These are phyloP conservation scores for Tuber umbilicatum DNA, from an alignment of 495 filamentous ascomycete genomes.

Conservation along the genomic window DNA sequence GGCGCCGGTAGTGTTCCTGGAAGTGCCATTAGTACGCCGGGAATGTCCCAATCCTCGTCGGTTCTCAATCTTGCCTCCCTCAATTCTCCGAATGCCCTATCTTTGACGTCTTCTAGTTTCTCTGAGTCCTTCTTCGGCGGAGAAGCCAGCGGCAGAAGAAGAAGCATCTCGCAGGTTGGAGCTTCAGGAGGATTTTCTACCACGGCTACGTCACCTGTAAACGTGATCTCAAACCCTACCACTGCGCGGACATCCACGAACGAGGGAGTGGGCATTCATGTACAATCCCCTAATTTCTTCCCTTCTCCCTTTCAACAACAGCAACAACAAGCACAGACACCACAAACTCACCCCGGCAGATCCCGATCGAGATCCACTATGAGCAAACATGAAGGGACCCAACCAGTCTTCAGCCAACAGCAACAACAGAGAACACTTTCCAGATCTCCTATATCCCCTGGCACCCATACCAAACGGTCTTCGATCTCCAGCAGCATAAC, in stretches of 20 bases:
- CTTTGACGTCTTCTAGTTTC: constrained; percentile 20
- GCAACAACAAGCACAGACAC: constrained; percentile 21
- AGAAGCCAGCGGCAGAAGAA: constrained; percentile 15
- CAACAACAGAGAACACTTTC: constrained; percentile 9
- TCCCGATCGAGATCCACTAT: constrained; percentile 34
- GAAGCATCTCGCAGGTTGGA: constrained; percentile 25
- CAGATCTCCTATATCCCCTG: constrained; percentile 9
- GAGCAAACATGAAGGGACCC: constrained; percentile 24
- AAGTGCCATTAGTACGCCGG: constrained; percentile 26
- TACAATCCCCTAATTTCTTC: constrained; percentile 23
- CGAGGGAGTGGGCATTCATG: constrained; percentile 38
- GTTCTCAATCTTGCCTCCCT: constrained; percentile 21
- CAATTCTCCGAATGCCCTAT: constrained; percentile 24
- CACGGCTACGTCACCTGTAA: constrained; percentile 40
- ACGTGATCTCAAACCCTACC: constrained; percentile 39
- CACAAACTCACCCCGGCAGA: constrained; percentile 1
- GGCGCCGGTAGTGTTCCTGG: constrained; percentile 19
- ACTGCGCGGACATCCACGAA: constrained; percentile 37
- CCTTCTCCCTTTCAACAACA: constrained; percentile 11
- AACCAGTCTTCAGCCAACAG: constrained; percentile 20
- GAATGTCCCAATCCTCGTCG: constrained; percentile 29
- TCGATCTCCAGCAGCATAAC: constrained; percentile 35
- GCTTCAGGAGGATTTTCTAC: constrained; percentile 24
- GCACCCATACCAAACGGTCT: constrained; percentile 33
- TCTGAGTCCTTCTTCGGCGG: constrained; percentile 23